Conservation (phyloP, 345 rosid genomes). For the Firmiana major region DNA sequence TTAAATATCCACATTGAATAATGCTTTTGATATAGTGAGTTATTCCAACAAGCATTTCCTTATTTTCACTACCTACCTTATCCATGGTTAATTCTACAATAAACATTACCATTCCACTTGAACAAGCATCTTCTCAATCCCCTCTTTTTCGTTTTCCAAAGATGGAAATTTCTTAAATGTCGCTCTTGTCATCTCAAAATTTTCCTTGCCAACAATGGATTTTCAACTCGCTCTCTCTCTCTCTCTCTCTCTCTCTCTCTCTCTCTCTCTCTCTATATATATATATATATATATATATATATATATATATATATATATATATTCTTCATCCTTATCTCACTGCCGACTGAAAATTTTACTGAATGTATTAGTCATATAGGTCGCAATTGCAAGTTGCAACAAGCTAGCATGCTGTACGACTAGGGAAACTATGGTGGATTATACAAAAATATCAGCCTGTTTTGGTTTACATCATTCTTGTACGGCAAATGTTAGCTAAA, state of each 20-base stretch:
- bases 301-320: too few species aligned
- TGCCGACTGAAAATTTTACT: neutral
- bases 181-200: neutral
- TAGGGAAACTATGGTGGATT: neutral
- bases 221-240: too few species aligned
- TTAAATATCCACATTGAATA: neutral
- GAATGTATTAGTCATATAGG: neutral
- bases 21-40: neutral
- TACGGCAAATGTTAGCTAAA: neutral
- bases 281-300: too few species aligned
- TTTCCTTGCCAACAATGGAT: neutral
- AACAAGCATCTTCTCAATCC: neutral
- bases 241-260: too few species aligned
- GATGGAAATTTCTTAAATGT: neutral
- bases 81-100: neutral
- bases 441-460: neutral
- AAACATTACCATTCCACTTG: neutral
- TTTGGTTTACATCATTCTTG: neutral
- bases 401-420: neutral
- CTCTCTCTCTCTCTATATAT: too few species aligned
- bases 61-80: neutral
- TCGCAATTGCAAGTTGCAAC: neutral
- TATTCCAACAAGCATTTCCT: neutral
- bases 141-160: neutral
- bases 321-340: slow-evolving; percentile 6